Percentiles rank a stretch among this genome's conserved stretches.
Conservation (phyloP, 192 early-diverging fungal genomes). For the Mortierella claussenii region DNA sequence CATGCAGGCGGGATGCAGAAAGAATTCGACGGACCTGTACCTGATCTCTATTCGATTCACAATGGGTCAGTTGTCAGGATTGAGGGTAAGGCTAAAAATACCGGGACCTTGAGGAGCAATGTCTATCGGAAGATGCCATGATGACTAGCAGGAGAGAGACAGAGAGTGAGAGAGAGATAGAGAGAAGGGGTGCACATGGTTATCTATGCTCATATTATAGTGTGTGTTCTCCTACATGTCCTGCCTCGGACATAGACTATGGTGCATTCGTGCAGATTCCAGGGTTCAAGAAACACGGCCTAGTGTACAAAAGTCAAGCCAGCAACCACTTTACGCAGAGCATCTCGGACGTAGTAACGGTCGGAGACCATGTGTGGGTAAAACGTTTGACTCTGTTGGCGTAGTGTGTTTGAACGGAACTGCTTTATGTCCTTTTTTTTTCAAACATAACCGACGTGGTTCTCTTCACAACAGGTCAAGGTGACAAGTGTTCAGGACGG, state of each 20-base stretch:
- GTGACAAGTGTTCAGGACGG: conserved; percentile 52
- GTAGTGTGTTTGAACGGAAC: too few species aligned
- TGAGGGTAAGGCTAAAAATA: conserved; percentile 38
- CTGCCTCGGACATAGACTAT: conserved; percentile 38
- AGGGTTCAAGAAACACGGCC: conserved; percentile 35
- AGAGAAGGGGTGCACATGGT: too few species aligned
- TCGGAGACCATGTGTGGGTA: conserved; percentile 58
- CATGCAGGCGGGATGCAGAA: background rate
- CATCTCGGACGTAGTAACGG: conserved; percentile 49
- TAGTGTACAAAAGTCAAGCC: conserved; percentile 53
- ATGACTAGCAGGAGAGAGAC: too few species aligned
- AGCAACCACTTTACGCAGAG: conserved; percentile 52
- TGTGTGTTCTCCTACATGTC: too few species aligned
- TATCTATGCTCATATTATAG: background rate
- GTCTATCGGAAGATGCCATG: too few species aligned
- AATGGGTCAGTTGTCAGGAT: conserved; percentile 42
- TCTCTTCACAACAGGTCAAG: conserved; percentile 46
- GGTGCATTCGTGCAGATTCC: conserved; percentile 56
- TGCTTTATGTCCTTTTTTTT: conserved; percentile 9
- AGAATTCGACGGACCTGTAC: conserved; percentile 26
- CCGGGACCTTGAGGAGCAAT: too few species aligned
- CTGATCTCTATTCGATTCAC: conserved; percentile 56
- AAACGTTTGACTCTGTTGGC: too few species aligned
- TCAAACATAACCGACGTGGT: background rate
- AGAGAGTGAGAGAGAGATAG: too few species aligned